Evolutionary conservation across 31 red algal species (phyloP).

Genomic region (Odonthalia washingtoniensis): DNA sequence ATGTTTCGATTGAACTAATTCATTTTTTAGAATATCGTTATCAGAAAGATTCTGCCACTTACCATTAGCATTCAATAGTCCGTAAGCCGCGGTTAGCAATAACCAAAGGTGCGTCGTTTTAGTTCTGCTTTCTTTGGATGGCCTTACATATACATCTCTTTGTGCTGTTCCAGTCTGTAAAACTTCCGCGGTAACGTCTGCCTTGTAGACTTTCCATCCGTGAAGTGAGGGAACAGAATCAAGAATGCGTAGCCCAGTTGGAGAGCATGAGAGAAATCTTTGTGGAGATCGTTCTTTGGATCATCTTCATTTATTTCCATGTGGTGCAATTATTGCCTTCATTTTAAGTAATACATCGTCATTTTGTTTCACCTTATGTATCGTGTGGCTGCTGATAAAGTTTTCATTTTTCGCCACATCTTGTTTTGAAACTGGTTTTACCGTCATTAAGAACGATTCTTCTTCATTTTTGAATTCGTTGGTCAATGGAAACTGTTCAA

Average conservation of each 20-base stretch:
- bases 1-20: neutral
- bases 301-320: conserved; percentile 28
- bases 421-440: neutral
- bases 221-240: neutral
- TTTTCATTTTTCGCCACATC: neutral
- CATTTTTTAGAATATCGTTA: conserved; percentile 3
- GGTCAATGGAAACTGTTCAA: too few relatives aligned
- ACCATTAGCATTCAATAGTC: conserved; percentile 32
- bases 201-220: neutral
- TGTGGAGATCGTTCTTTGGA: neutral
- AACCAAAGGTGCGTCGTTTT: conserved; percentile 12
- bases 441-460: neutral
- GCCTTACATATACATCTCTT: conserved; percentile 4
- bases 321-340: neutral
- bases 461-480: neutral
- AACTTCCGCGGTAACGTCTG: neutral
- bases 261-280: neutral
- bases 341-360: conserved; percentile 3
- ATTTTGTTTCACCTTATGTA: neutral
- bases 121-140: neutral
- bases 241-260: neutral
- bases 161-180: neutral
- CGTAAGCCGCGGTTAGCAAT: conserved; percentile 31
- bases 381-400: neutral
- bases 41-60: conserved; percentile 38